Percentiles rank a stretch among this genome's conserved stretches.
Conservation (phyloP, 306 rosid genomes). For the Acacia confusa region DNA sequence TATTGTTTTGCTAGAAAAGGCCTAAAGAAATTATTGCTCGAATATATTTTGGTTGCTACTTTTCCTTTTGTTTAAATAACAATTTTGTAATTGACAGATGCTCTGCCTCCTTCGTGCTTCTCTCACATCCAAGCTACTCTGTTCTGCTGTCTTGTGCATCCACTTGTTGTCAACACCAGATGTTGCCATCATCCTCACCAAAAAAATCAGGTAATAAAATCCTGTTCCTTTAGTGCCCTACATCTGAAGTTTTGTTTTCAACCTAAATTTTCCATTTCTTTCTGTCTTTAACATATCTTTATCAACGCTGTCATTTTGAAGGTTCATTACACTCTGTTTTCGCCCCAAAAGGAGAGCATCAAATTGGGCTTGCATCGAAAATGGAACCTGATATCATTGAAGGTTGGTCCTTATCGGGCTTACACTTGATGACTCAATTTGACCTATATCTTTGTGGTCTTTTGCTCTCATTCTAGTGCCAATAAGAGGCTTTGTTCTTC, state of each 20-base stretch:
- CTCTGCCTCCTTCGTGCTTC: neutral
- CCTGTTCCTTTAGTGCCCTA: neutral
- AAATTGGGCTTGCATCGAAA: slow-evolving; percentile 12
- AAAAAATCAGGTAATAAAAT: slow-evolving; percentile 24
- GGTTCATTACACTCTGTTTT: slow-evolving; percentile 22
- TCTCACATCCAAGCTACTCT: neutral
- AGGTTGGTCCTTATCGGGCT: slow-evolving; percentile 29
- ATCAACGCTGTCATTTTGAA: slow-evolving; percentile 16
- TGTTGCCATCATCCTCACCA: neutral
- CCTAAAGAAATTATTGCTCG: neutral
- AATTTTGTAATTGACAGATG: slow-evolving; percentile 30
- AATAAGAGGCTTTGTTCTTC: neutral
- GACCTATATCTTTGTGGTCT: neutral
- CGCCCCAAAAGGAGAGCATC: slow-evolving; percentile 12
- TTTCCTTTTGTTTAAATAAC: neutral
- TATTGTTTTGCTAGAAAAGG: neutral
- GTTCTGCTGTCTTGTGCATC: neutral
- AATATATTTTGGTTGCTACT: neutral
- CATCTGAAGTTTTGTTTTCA: neutral
- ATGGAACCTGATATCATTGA: slow-evolving; percentile 2
- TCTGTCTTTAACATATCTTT: neutral
- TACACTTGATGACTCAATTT: neutral
- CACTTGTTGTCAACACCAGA: neutral
- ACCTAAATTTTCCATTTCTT: neutral
- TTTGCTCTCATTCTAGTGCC: neutral